A percentile compares a stretch with the other conserved stretches of the same genome.
Conservation (phyloP, 2,329 filamentous ascomycete genomes). For the Cercospora brassicicola region DNA sequence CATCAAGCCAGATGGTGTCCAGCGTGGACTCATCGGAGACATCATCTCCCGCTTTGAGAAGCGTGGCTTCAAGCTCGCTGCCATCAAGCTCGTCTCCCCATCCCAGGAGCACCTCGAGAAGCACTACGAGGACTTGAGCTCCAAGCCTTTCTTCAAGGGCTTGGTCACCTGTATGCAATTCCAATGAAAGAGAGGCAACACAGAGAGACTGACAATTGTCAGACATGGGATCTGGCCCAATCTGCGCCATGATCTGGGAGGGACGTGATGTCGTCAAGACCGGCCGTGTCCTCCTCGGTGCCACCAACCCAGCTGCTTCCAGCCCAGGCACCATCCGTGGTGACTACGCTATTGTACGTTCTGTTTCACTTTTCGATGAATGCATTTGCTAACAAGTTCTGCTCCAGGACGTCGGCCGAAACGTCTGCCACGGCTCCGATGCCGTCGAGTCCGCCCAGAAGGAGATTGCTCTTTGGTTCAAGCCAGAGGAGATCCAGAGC, state of each 20-base stretch:
- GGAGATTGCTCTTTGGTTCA: slow-evolving; percentile 99
- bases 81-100: slow-evolving; percentile 91
- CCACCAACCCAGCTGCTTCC: slow-evolving; percentile 96
- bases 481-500: slow-evolving; percentile 76
- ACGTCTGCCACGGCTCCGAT: slow-evolving; percentile 99
- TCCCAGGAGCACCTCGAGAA: slow-evolving; percentile 94
- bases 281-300: slow-evolving; percentile 92
- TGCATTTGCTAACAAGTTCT: neutral
- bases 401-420: slow-evolving; percentile 77
- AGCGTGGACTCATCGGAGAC: slow-evolving; percentile 96
- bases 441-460: slow-evolving; percentile 98
- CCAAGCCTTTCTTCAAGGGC: slow-evolving; percentile 95
- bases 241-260: slow-evolving; percentile 99
- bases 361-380: neutral
- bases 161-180: slow-evolving; percentile 77
- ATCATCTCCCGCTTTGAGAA: slow-evolving; percentile 98
- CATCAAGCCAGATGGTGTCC: slow-evolving; percentile 99
- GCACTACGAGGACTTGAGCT: slow-evolving; percentile 91
- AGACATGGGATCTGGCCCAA: slow-evolving; percentile 95
- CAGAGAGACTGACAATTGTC: slow-evolving; percentile 26
- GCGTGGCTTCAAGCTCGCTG: slow-evolving; percentile 97
- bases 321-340: slow-evolving; percentile 97
- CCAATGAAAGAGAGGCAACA: neutral
- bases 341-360: slow-evolving; percentile 71
- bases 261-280: slow-evolving; percentile 99